These are phyloP conservation scores for Corinectria fuckeliana DNA, from an alignment of 2,329 filamentous ascomycete genomes.

Conservation along the genomic window DNA sequence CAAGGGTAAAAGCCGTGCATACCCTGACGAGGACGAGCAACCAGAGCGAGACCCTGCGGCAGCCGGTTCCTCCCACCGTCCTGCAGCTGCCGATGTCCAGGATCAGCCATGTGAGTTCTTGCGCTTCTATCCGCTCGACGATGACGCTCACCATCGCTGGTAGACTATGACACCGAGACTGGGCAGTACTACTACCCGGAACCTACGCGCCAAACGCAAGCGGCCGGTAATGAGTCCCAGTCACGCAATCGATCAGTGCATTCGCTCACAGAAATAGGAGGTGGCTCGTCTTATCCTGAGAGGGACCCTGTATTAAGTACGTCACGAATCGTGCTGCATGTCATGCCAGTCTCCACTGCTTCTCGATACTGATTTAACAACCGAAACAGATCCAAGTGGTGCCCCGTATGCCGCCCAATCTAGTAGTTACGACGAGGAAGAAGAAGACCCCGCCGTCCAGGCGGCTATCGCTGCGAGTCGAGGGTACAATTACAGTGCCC, in stretches of 20 bases:
- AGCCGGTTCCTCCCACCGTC: not conserved
- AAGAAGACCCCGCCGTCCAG: conserved; percentile 24
- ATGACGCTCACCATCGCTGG: not conserved
- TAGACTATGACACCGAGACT: conserved; percentile 7
- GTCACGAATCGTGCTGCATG: not conserved
- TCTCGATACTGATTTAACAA: not conserved
- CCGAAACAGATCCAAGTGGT: not conserved
- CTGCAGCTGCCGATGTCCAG: not conserved
- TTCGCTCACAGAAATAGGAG: conserved; percentile 1
- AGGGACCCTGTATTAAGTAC: conserved; percentile 1
- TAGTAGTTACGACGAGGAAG: conserved; percentile 1
- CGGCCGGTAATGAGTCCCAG: not conserved
- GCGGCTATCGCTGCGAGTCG: conserved; percentile 28
- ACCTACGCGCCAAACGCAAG: not conserved
- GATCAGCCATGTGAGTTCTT: conserved; percentile 8
- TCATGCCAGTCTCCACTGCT: not conserved
- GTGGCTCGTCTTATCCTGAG: not conserved
- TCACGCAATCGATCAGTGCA: not conserved
- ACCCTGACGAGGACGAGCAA: conserved; percentile 25
- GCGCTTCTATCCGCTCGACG: not conserved
- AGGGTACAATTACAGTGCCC: conserved; percentile 20
- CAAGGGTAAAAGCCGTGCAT: conserved; percentile 31
- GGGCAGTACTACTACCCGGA: conserved; percentile 8
- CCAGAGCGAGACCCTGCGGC: conserved; percentile 10
- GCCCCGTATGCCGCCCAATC: not conserved